Evolutionary conservation across 306 rosid species (phyloP), one percentile per base, ranked within the genome.

Genomic region (Lupinus albus): DNA sequence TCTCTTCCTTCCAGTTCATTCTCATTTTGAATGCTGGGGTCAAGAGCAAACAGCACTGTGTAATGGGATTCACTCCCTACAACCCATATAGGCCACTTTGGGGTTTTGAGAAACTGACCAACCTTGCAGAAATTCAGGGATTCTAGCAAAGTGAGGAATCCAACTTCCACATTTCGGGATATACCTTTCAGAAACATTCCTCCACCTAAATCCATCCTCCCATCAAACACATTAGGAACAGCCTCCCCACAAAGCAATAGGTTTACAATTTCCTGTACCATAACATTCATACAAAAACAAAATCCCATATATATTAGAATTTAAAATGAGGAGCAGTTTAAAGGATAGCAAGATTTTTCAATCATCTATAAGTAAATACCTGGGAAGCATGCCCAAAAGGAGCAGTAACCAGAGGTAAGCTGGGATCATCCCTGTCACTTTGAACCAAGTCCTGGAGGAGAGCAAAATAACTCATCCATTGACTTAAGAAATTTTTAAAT

Each of bases 351-450:
- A 7, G 68, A 48, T 44, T 68, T 65, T 30, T 71, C 50, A 63
- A 56, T 44, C 59, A 21, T 11, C 20, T 46, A 36, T 50, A 16
- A 30, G 35, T 11, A 11, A 35, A 71, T 75, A 93, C 99, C 99
- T 90, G 99, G 57, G 99, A 93, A 54, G 99, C 99, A 78, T 93
- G 99, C 57, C 99, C 97, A 82, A 90, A 93, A 73, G 99, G 99
- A 79, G 99, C 97, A 73, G 99, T 93, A 65, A 93, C 99, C 63
- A 93, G 83, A 48, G 97, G 97, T 20, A 86, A 86, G 84, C 87
- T 86, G 28, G 99, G 99, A 81, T 93, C 99, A 79, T 93, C 99
- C 83, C 99, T 80, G 76, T 93, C 99, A 20, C 88, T 84, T 77
- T 93, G 99, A 74, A 93, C 86, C 73, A 78, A 73, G 67, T 93